Evolutionary conservation across 2,329 filamentous ascomycete species (phyloP).

Genomic region (Ophiostoma himal-ulmi): DNA sequence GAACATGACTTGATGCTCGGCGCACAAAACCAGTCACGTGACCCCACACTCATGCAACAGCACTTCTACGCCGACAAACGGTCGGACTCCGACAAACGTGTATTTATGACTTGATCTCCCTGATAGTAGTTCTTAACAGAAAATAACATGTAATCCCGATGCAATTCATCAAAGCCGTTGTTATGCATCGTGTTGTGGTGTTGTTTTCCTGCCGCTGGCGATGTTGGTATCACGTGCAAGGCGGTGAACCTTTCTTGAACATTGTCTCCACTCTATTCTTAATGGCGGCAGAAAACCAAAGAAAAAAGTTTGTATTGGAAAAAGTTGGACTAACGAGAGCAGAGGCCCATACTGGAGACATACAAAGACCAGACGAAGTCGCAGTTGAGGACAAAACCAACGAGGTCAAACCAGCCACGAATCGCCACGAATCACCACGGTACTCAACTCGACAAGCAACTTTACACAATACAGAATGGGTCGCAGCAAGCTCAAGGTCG

Average conservation of each 20-base stretch:
- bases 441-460: not conserved
- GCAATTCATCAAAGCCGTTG: not conserved
- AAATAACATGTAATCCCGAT: not conserved
- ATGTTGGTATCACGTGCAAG: not conserved
- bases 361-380: not conserved
- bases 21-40: not conserved
- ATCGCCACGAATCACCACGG: not conserved
- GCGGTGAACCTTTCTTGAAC: constrained; percentile 18
- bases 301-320: constrained; percentile 17
- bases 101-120: too few relatives aligned
- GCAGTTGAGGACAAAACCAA: not conserved
- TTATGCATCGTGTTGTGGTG: not conserved
- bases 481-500: constrained; percentile 47
- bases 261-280: not conserved
- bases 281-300: constrained; percentile 10
- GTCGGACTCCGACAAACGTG: too few relatives aligned
- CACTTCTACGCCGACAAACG: too few relatives aligned
- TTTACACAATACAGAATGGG: constrained; percentile 23
- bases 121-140: too few relatives aligned
- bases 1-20: not conserved
- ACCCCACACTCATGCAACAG: not conserved
- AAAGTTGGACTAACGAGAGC: not conserved
- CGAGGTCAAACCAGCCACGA: not conserved
- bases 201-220: not conserved
- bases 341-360: not conserved